A percentile compares a stretch with the other conserved stretches of the same genome.
Conservation (phyloP, 805 yeast species). For the Middelhovenomyces tepae region DNA sequence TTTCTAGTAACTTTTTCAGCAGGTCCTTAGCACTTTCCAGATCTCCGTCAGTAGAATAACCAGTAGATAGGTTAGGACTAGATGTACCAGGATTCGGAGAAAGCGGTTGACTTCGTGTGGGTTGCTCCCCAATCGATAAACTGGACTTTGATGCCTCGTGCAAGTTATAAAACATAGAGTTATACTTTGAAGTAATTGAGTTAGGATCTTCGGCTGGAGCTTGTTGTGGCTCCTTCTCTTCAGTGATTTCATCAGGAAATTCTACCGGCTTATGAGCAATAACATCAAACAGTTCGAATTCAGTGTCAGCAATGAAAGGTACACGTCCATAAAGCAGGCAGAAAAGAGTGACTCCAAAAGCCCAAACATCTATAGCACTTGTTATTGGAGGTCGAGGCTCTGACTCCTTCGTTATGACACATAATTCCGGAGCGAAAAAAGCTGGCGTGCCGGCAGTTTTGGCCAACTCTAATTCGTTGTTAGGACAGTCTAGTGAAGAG, state of each 20-base stretch:
- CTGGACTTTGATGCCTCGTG: no score
- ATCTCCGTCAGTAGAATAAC: constrained; percentile 9
- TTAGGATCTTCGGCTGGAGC: background rate
- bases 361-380: constrained; percentile 88
- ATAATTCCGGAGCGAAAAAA: constrained; percentile 87
- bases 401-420: constrained; percentile 40
- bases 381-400: constrained; percentile 39
- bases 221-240: constrained; percentile 16
- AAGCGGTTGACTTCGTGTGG: background rate
- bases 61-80: background rate
- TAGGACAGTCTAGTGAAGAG: constrained; percentile 24
- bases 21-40: constrained; percentile 38
- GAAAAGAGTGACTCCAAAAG: constrained; percentile 80
- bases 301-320: constrained; percentile 79
- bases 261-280: constrained; percentile 52
- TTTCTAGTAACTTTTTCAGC: constrained; percentile 47
- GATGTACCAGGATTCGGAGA: background rate
- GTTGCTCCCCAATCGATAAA: no score
- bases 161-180: constrained; percentile 2
- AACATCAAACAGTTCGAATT: constrained; percentile 70
- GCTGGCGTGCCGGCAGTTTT: constrained; percentile 97
- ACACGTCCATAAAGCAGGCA: constrained; percentile 79
- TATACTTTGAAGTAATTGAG: background rate
- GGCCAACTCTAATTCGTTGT: constrained; percentile 68
- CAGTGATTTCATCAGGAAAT: constrained; percentile 43